These are phyloP conservation scores for Tulasnella sp. DNA, from an alignment of 768 basidiomycete species.

Conservation along the genomic window DNA sequence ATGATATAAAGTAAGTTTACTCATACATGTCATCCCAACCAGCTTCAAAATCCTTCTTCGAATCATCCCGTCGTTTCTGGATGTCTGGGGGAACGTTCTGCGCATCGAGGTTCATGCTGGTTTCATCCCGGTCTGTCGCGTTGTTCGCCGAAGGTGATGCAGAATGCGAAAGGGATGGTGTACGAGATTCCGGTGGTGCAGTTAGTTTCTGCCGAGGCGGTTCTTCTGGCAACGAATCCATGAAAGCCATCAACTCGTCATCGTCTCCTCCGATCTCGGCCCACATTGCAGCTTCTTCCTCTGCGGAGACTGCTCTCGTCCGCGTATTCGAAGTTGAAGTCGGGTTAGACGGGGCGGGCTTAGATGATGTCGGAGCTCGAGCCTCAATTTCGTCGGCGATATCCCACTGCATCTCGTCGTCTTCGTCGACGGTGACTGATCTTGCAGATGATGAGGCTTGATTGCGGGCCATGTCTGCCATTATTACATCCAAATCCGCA, in stretches of 20 bases:
- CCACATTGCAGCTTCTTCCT: neutral
- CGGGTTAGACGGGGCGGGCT: neutral
- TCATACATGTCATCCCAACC: slow-evolving; percentile 11
- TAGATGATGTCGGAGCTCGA: slow-evolving; percentile 14
- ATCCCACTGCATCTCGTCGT: slow-evolving; percentile 46
- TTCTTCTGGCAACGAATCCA: neutral
- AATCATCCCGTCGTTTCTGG: neutral
- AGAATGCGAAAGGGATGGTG: neutral
- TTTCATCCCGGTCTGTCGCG: neutral
- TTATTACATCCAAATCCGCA: slow-evolving; percentile 14
- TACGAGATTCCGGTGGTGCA: neutral
- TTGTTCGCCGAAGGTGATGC: neutral
- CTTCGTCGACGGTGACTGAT: slow-evolving; percentile 33
- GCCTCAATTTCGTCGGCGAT: slow-evolving; percentile 46
- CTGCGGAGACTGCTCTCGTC: neutral
- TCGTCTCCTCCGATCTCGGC: slow-evolving; percentile 5
- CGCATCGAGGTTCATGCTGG: neutral
- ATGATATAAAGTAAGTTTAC: slow-evolving; percentile 17
- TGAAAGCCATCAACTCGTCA: slow-evolving; percentile 5
- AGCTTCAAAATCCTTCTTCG: slow-evolving; percentile 4
- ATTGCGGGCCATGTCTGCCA: slow-evolving; percentile 20
- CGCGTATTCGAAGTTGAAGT: neutral
- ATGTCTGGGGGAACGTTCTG: neutral
- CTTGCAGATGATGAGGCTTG: slow-evolving; percentile 7
- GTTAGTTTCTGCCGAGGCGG: neutral